Conservation (phyloP, 441 rosid species). For the Rhodomyrtus psidioides region DNA sequence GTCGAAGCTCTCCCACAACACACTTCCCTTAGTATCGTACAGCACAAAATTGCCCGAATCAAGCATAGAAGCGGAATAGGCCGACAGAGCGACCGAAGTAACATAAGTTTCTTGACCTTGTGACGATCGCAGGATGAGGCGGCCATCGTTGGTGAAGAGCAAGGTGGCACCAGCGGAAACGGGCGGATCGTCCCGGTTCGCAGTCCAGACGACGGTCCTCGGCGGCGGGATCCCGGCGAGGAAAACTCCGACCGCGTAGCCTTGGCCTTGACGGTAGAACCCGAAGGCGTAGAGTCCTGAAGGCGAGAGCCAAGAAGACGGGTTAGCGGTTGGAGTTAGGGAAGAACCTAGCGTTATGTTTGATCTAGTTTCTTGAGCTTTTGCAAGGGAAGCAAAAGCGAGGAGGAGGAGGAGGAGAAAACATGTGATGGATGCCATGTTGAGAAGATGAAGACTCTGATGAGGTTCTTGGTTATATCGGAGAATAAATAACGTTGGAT, state of each 20-base stretch:
- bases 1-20: slow-evolving; percentile 20
- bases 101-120: neutral
- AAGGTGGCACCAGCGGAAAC: slow-evolving; percentile 5
- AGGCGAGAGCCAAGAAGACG: slow-evolving; percentile 25
- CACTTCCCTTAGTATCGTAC: neutral
- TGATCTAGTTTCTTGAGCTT: neutral
- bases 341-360: slow-evolving; percentile 10
- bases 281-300: slow-evolving; percentile 32
- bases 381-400: neutral
- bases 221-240: slow-evolving; percentile 1
- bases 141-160: neutral
- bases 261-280: slow-evolving; percentile 11
- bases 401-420: neutral
- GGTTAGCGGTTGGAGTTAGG: slow-evolving; percentile 8
- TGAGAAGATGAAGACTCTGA: neutral
- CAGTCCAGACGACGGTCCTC: slow-evolving; percentile 19
- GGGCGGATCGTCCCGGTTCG: slow-evolving; percentile 19
- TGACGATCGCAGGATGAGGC: neutral
- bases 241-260: slow-evolving; percentile 18
- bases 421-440: neutral
- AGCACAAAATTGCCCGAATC: slow-evolving; percentile 27
- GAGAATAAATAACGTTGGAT: slow-evolving; percentile 10
- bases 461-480: neutral
- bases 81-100: neutral
- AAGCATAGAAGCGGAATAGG: slow-evolving; percentile 21